These are phyloP conservation scores for Elaeis guineensis DNA, from an alignment of 176 grass and related monocot genomes.

Conservation along the genomic window DNA sequence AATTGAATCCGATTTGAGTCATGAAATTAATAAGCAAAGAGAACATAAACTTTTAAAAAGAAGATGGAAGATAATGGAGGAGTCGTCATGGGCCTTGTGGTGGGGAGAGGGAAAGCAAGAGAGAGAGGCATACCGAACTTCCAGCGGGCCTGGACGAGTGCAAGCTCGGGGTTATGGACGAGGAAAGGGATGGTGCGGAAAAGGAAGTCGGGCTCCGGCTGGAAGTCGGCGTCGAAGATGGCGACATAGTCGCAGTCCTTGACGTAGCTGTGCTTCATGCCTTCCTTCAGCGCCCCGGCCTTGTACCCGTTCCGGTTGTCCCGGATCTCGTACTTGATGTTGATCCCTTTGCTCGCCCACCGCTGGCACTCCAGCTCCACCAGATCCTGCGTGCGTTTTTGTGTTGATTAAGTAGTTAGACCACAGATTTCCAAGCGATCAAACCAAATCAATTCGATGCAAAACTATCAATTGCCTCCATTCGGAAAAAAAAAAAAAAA, in stretches of 20 bases:
- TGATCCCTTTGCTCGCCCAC: slow-evolving; percentile 77
- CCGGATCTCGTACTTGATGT: slow-evolving; percentile 74
- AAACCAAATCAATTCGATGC: too few relatives aligned
- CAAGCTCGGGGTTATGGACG: slow-evolving; percentile 62
- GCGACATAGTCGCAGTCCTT: slow-evolving; percentile 54
- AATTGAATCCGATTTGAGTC: too few relatives aligned
- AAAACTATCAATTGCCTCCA: too few relatives aligned
- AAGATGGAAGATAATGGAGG: too few relatives aligned
- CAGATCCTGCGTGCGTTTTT: slow-evolving; percentile 38
- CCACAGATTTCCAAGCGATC: too few relatives aligned
- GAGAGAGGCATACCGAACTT: slow-evolving; percentile 37
- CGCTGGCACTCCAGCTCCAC: slow-evolving; percentile 44
- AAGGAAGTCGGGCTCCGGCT: slow-evolving; percentile 72
- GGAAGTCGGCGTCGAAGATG: slow-evolving; percentile 97
- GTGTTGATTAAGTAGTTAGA: too few relatives aligned
- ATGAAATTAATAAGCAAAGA: too few relatives aligned
- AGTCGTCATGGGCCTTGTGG: too few relatives aligned
- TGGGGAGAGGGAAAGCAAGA: too few relatives aligned
- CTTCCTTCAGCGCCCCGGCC: slow-evolving; percentile 78
- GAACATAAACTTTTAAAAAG: too few relatives aligned
- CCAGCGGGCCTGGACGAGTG: slow-evolving; percentile 83
- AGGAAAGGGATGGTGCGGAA: slow-evolving; percentile 67
- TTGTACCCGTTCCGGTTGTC: slow-evolving; percentile 78
- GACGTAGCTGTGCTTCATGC: slow-evolving; percentile 78
- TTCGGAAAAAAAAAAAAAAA: too few relatives aligned